Base-by-base conservation (phyloP, 495 filamentous ascomycete species). In the Hypoxylon cercidicola region DNA sequence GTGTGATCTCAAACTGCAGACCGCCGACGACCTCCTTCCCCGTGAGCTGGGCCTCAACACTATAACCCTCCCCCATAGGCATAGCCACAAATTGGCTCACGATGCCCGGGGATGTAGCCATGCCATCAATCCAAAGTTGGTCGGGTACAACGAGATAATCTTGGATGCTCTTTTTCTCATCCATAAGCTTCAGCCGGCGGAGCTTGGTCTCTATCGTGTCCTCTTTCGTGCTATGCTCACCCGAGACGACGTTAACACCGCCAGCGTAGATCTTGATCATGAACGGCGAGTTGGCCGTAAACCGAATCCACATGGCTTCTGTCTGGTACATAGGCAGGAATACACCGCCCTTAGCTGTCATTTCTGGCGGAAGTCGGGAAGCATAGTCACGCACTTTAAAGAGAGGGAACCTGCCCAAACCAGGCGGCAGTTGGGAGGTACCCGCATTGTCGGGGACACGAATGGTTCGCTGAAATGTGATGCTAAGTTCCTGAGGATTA, bases 111-210 rank as follows among this genome's bases (percentile, higher is more conserved):
- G 51, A 66, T 12, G 44, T 64, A 10, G 62, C 75, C 19, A 83
- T 74, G 11, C 83, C 83, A 50, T 85, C 80, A 1, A 86, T 69
- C 81, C 80, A 83, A 6, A 21, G 62, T 62, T 84, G 82, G 0
- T 46, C 21, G 1, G 81, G 80, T 6, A 72, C 62, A 20, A 84
- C 78, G 4, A 84, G 41, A 47, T 84, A 85, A 48, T 85, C 81
- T 58, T 82, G 82, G 19, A 79, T 47, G 25, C 58, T 55, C 55
- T 74, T 51, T 0, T 52, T 15, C 1, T 56, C 41, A 0, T 39
- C 15, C 15, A 67, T 37, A 12, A 64, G 44, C 13, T 44, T 28
- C 6, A 39, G 48, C 23, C 61, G 25, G 25, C 25, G 25, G 25
- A 28, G 39, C 16, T 60, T 53, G 45, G 66, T 47, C 48, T 53